phyloP scores from a whole-genome alignment of 208 protist species.

The Tritrichomonas foetus region DNA sequence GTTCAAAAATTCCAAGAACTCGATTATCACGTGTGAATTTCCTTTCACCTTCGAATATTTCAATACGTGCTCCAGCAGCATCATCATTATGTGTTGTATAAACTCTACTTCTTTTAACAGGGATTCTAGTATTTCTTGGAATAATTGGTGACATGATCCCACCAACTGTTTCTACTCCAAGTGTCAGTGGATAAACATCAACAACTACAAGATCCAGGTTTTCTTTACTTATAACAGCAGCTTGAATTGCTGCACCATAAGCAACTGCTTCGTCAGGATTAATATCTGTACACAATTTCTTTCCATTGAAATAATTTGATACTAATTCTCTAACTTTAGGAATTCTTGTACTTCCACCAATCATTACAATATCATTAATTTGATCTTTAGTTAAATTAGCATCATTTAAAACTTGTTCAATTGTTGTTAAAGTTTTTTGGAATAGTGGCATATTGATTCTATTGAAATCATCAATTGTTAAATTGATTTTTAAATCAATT shows the following conservation, averaged over 20 bases:
- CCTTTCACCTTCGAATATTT: slow-evolving; percentile 94
- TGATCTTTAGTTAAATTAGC: slow-evolving; percentile 79
- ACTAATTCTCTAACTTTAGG: slow-evolving; percentile 69
- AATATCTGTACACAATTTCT: slow-evolving; percentile 74
- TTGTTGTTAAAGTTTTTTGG: slow-evolving; percentile 78
- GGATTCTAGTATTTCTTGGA: slow-evolving; percentile 76
- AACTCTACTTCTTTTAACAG: slow-evolving; percentile 78
- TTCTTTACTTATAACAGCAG: slow-evolving; percentile 73
- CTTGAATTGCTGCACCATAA: slow-evolving; percentile 95
- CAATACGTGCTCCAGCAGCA: slow-evolving; percentile 76
- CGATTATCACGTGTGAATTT: slow-evolving; percentile 94
- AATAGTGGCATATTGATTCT: slow-evolving; percentile 89
- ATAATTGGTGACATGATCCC: slow-evolving; percentile 78
- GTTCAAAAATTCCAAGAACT: slow-evolving; percentile 89
- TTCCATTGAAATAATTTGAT: slow-evolving; percentile 74
- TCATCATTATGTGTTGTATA: slow-evolving; percentile 88
- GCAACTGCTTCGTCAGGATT: slow-evolving; percentile 89
- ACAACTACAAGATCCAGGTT: slow-evolving; percentile 71
- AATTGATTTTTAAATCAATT: slow-evolving; percentile 66
- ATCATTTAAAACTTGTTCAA: slow-evolving; percentile 83
- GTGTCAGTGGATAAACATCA: slow-evolving; percentile 86
- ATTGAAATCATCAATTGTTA: slow-evolving; percentile 81
- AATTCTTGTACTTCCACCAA: slow-evolving; percentile 88
- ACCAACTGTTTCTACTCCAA: slow-evolving; percentile 85
- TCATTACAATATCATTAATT: slow-evolving; percentile 89